phyloP scores from a whole-genome alignment of 768 basidiomycete species.

The Agaricus bisporus region DNA sequence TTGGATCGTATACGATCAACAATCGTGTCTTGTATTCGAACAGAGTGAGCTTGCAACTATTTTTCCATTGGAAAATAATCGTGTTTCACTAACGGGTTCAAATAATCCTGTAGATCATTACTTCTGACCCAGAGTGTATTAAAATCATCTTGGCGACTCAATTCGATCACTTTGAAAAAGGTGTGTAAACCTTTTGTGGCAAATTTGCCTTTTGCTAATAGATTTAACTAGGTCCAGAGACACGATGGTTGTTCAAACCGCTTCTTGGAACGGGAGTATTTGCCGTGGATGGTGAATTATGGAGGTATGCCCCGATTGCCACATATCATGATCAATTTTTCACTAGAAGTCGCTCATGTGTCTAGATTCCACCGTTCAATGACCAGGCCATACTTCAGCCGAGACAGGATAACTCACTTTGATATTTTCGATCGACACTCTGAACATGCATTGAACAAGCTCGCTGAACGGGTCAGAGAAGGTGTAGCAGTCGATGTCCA shows the following conservation, averaged over 20 bases:
- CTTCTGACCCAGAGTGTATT: constrained; percentile 5
- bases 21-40: constrained; percentile 19
- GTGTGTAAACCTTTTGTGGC: constrained; percentile 9
- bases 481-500: constrained; percentile 56
- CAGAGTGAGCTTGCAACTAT: constrained; percentile 15
- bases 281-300: constrained; percentile 52
- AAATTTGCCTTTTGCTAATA: background rate
- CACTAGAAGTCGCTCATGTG: background rate
- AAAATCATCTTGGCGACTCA: constrained; percentile 37
- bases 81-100: background rate
- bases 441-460: constrained; percentile 35
- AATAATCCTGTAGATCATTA: constrained; percentile 14
- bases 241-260: constrained; percentile 17
- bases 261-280: constrained; percentile 48
- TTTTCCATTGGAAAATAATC: background rate
- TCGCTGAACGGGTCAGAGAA: constrained; percentile 35
- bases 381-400: constrained; percentile 64
- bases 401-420: constrained; percentile 53
- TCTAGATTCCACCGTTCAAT: constrained; percentile 54
- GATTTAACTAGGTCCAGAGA: constrained; percentile 17
- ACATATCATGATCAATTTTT: background rate
- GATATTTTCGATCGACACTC: constrained; percentile 56
- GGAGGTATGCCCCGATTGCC: constrained; percentile 42
- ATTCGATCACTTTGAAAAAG: constrained; percentile 35
- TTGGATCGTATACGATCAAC: constrained; percentile 16